These are phyloP conservation scores for Candida germanica DNA, from an alignment of 805 yeast species.

Conservation along the genomic window DNA sequence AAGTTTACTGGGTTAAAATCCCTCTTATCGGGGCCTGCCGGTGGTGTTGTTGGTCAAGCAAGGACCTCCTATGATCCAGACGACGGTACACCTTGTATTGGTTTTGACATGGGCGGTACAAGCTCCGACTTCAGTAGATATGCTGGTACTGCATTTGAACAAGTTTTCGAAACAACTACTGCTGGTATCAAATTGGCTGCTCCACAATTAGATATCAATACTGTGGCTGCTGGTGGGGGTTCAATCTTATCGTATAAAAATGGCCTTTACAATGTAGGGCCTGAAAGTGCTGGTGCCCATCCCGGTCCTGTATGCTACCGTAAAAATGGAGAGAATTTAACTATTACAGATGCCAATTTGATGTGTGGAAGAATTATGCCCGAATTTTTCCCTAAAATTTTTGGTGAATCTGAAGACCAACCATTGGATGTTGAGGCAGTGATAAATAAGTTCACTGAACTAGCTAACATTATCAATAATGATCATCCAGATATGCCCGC, in stretches of 20 bases:
- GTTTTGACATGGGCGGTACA: constrained; percentile 91
- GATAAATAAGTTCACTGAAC: constrained; percentile 43
- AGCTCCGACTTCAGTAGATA: constrained; percentile 80
- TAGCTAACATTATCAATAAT: constrained; percentile 56
- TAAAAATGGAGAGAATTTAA: constrained; percentile 59
- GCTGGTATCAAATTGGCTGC: constrained; percentile 85
- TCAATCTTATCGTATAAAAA: constrained; percentile 24
- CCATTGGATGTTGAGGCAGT: constrained; percentile 60
- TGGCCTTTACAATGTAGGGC: constrained; percentile 65
- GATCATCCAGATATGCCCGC: constrained; percentile 51
- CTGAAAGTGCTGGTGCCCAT: constrained; percentile 81
- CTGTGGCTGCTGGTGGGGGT: constrained; percentile 41
- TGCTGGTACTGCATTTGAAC: constrained; percentile 59
- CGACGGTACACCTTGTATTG: constrained; percentile 61
- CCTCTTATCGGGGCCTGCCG: constrained; percentile 22
- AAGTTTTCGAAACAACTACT: constrained; percentile 79
- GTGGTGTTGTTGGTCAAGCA: constrained; percentile 22
- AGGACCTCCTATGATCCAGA: constrained; percentile 26
- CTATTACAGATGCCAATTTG: constrained; percentile 82
- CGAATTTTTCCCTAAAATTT: constrained; percentile 73
- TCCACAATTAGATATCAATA: constrained; percentile 61
- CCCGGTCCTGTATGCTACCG: constrained; percentile 89
- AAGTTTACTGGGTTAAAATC: constrained; percentile 18
- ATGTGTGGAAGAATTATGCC: constrained; percentile 69
- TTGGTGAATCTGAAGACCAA: constrained; percentile 77